Evolutionary conservation across 139 green algal species (phyloP), one percentile per base, ranked within the genome.

Genomic region (Prasinococcaceae sp.): DNA sequence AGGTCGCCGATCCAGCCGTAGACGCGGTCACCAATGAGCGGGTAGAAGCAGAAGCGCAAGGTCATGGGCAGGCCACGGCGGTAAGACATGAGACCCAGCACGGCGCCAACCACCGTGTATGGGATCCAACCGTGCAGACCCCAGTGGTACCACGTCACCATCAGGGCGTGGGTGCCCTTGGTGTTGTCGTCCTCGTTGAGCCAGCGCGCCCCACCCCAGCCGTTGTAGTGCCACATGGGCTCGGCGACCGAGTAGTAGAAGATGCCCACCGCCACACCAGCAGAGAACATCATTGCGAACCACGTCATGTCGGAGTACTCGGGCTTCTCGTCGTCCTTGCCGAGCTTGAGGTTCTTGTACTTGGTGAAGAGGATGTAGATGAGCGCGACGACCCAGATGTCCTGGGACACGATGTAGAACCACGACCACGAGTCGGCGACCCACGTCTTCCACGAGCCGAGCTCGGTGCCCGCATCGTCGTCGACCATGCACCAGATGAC

Each of bases 61-160:
- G 53, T 63, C 53, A 69, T 59, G 8, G 61, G 61, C 17, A 57
- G 28, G 22, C 41, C 47, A 39, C 51, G 41, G 5, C 57, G 47
- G 41, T 65, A 58, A 29, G 26, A 58, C 17, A 58, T 9, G 46
- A 65, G 29, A 14, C 46, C 47, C 28, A 65, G 57, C 16, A 48
- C 22, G 10, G 58, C 19, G 16, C 37, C 57, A 14, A 69, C 47
- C 41, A 55, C 27, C 29, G 53, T 40, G 47, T 69, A 69, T 3
- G 28, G 22, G 30, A 63, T 49, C 61, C 61, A 69, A 4, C 12
- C 61, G 39, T 63, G 53, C 8, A 69, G 4, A 25, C 61, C 61
- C 61, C 61, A 69, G 47, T 69, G 61, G 27, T 57, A 69, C 16
- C 60, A 48, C 30, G 61, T 61, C 20, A 55, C 14, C 20, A 47